Percentiles rank a stretch among this genome's conserved stretches.
These are phyloP conservation scores for Waltergamsia citrina DNA, from an alignment of 2,329 filamentous ascomycete genomes.

Conservation along the genomic window DNA sequence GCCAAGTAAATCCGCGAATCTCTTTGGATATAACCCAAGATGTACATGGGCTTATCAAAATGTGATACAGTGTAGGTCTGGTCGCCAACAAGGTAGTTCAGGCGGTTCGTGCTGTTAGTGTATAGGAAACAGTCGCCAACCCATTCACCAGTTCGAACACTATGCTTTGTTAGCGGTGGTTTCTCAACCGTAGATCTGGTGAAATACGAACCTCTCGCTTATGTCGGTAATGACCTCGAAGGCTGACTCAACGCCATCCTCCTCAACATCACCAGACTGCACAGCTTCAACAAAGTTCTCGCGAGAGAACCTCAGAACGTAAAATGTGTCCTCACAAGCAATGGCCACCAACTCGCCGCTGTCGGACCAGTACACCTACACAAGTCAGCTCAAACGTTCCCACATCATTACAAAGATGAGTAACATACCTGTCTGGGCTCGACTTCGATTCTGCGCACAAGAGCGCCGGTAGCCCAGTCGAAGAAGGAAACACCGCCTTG, in stretches of 20 bases:
- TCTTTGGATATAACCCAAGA: slow-evolving; percentile 88
- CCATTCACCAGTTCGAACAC: slow-evolving; percentile 92
- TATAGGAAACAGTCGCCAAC: slow-evolving; percentile 99
- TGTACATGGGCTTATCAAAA: slow-evolving; percentile 92
- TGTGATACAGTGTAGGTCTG: slow-evolving; percentile 97
- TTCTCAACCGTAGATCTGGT: background rate
- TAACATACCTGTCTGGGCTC: slow-evolving; percentile 43
- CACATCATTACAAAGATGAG: background rate
- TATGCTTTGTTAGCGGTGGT: slow-evolving; percentile 20
- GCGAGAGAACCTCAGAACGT: slow-evolving; percentile 83
- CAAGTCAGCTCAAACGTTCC: slow-evolving; percentile 3
- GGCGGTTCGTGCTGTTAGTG: slow-evolving; percentile 89
- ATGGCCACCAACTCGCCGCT: slow-evolving; percentile 87
- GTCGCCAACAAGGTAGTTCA: slow-evolving; percentile 96
- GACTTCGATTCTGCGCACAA: slow-evolving; percentile 87
- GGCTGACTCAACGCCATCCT: slow-evolving; percentile 87
- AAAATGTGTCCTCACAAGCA: slow-evolving; percentile 91
- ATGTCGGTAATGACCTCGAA: slow-evolving; percentile 97
- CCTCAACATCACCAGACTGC: slow-evolving; percentile 73
- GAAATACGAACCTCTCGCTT: slow-evolving; percentile 60
- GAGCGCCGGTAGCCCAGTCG: slow-evolving; percentile 83
- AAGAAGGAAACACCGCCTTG: slow-evolving; percentile 93
- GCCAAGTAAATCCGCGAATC: slow-evolving; percentile 93
- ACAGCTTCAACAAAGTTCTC: slow-evolving; percentile 80
- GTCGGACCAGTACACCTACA: slow-evolving; percentile 90